These are phyloP conservation scores for Metschnikowia cerradonensis DNA, from an alignment of 805 yeast species.

Conservation along the genomic window DNA sequence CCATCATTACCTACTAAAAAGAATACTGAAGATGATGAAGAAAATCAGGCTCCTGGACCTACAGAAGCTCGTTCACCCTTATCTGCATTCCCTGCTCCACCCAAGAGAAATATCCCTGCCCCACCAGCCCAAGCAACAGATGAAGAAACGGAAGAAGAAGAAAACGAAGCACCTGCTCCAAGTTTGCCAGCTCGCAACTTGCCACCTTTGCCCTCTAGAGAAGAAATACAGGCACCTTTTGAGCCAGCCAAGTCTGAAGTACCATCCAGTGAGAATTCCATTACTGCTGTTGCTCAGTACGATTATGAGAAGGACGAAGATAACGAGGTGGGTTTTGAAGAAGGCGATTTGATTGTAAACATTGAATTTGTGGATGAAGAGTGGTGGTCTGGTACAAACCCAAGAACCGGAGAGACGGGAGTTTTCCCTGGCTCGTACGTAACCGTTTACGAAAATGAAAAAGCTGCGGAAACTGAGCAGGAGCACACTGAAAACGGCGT, in stretches of 20 bases:
- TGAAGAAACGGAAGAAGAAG: background rate
- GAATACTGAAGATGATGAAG: conserved; percentile 12
- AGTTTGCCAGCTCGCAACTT: conserved; percentile 14
- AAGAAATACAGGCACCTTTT: background rate
- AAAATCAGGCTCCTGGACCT: conserved; percentile 4
- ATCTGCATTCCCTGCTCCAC: conserved; percentile 18
- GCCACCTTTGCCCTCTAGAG: conserved; percentile 17
- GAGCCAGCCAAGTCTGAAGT: background rate
- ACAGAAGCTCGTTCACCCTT: background rate
- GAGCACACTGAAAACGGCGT: conserved; percentile 12
- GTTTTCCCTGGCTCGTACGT: conserved; percentile 58
- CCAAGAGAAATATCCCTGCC: conserved; percentile 18
- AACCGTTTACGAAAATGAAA: conserved; percentile 20
- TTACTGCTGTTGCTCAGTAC: conserved; percentile 73
- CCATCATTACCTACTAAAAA: background rate
- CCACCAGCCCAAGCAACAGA: conserved; percentile 16
- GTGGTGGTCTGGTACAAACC: conserved; percentile 56
- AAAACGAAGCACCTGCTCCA: conserved; percentile 11
- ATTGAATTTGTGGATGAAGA: conserved; percentile 71
- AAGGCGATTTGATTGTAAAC: conserved; percentile 62
- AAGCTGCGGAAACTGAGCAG: conserved; percentile 6
- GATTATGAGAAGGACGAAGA: conserved; percentile 75
- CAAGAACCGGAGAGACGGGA: conserved; percentile 45
- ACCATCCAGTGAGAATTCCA: conserved; percentile 13
- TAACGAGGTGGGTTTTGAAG: conserved; percentile 63